A percentile compares a stretch with the other conserved stretches of the same genome.
phyloP scores from a whole-genome alignment of 331 rosid genomes.

The Quercus lobata region DNA sequence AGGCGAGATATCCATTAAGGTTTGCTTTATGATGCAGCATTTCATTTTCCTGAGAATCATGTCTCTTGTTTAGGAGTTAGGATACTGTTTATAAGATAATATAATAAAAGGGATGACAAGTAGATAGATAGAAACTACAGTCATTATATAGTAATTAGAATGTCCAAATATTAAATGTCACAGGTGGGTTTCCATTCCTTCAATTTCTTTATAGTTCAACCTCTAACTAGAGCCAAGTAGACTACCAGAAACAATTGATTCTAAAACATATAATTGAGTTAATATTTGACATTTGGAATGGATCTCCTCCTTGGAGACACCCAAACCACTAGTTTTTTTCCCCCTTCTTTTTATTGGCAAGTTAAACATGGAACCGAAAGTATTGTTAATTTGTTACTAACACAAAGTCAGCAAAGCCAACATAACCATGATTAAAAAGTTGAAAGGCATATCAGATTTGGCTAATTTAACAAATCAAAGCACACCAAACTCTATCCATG shows the following conservation, averaged over 20 bases:
- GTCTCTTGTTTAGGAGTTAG: not conserved
- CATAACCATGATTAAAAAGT: no score
- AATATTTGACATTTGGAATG: not conserved
- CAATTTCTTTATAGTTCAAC: not conserved
- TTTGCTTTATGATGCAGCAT: conserved; percentile 96
- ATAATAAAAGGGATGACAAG: not conserved
- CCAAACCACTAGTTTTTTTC: no score
- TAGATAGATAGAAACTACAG: not conserved
- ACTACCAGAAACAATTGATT: not conserved
- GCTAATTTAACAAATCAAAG: no score
- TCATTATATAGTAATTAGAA: not conserved
- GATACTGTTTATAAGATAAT: not conserved
- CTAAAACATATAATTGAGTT: not conserved
- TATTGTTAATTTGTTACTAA: no score
- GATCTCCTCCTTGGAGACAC: no score
- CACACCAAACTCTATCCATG: no score
- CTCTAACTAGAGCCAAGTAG: not conserved
- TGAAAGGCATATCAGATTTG: no score
- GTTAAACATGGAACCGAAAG: no score
- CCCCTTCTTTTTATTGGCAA: no score
- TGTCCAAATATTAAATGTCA: not conserved
- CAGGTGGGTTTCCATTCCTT: not conserved
- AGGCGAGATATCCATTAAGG: conserved; percentile 87
- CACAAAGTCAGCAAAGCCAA: no score
- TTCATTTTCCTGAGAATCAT: conserved; percentile 74